These are phyloP conservation scores for Entomophthora muscae DNA, from an alignment of 371 early-diverging fungal genomes.

Conservation along the genomic window DNA sequence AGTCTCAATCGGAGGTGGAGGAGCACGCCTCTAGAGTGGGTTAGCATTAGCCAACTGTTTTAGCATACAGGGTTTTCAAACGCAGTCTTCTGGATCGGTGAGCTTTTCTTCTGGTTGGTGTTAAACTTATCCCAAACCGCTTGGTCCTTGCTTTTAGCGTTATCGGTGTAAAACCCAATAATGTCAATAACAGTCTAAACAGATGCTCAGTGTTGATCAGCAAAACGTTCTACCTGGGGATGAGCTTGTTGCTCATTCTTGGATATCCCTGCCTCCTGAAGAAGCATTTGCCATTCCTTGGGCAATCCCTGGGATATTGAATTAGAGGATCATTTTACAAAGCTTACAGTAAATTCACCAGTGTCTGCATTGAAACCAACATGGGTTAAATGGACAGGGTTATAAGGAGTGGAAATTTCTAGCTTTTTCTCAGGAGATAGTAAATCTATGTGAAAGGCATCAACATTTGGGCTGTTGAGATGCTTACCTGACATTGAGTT, in stretches of 20 bases:
- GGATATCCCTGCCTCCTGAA: slow-evolving; percentile 83
- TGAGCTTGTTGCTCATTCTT: slow-evolving; percentile 87
- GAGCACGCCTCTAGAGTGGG: slow-evolving; percentile 8
- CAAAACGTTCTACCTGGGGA: slow-evolving; percentile 44
- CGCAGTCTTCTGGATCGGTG: slow-evolving; percentile 17
- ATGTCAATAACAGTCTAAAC: slow-evolving; percentile 79
- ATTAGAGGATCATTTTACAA: too few species aligned
- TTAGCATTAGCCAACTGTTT: background rate
- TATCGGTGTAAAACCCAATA: slow-evolving; percentile 80
- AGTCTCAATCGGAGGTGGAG: slow-evolving; percentile 13
- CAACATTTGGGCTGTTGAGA: background rate
- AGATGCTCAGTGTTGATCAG: background rate
- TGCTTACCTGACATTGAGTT: slow-evolving; percentile 31
- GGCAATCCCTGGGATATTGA: slow-evolving; percentile 57
- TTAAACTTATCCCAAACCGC: slow-evolving; percentile 83
- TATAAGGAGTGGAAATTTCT: slow-evolving; percentile 90
- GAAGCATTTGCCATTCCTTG: slow-evolving; percentile 79
- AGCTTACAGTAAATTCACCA: slow-evolving; percentile 73
- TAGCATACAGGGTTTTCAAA: slow-evolving; percentile 18
- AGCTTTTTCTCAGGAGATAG: slow-evolving; percentile 48
- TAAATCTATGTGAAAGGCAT: slow-evolving; percentile 23
- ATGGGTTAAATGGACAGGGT: slow-evolving; percentile 89
- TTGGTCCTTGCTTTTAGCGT: slow-evolving; percentile 38
- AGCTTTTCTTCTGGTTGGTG: slow-evolving; percentile 16
- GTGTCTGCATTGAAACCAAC: slow-evolving; percentile 81